Evolutionary conservation across 169 alveolate species (phyloP), one percentile per base, ranked within the genome.

Genomic region (Blepharisma undulans): DNA sequence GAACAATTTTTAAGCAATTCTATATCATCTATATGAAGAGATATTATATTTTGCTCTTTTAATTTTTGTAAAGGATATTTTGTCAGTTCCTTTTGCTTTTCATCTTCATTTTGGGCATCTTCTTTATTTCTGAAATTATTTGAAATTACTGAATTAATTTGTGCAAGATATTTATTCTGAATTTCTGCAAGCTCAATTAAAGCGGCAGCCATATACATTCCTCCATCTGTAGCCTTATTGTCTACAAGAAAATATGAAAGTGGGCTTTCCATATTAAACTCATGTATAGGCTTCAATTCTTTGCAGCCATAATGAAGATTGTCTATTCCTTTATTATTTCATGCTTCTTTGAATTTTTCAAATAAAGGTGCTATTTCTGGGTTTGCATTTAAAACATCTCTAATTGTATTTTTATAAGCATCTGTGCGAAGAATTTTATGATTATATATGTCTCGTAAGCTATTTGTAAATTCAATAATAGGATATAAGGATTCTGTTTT

Each of bases 171-270:
- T 74, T 76, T 30, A 76, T 93, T 93, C 86, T 93, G 95, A 81
- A 88, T 78, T 36, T 90, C 90, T 7, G 92, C 76, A 32, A 93
- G 81, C 8, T 93, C 72, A 6, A 76, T 72, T 30, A 87, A 84
- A 33, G 91, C 94, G 5, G 94, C 76, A n/a, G 95, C 94, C 88
- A 93, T 91, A 88, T 93, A 91, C 93, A 91, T 88, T 30, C 95
- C 95, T 72, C 87, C 80, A 16, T 25, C 84, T 34, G 60, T 32
- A 74, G 87, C 95, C 10, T 93, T 91, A 84, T 71, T 48, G 78
- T 93, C 95, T 66, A 71, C 88, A 76, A 90, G 91, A 33, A 90
- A 87, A 76, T 32, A 85, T 7, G 72, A 74, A 60, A 93, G 82
- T 72, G 76, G 61, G 36, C 87, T 87, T 14, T 90, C 77, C 72